Evolutionary conservation across 768 basidiomycete species (phyloP).

Genomic region (Holtermannia corniformis): DNA sequence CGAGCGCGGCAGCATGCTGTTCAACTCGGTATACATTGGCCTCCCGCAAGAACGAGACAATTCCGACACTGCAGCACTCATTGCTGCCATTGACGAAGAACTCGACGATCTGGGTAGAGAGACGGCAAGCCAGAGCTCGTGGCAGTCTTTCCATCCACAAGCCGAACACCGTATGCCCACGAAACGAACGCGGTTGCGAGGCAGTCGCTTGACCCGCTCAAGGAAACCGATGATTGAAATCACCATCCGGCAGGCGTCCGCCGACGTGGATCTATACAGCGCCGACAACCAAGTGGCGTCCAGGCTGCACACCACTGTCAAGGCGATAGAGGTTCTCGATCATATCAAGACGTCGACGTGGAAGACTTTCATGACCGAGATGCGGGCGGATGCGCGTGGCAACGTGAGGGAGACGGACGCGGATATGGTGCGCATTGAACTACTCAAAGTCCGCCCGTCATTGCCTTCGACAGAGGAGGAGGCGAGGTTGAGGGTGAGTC

Average conservation of each 20-base stretch:
- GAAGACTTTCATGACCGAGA: constrained; percentile 87
- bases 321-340: constrained; percentile 79
- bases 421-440: constrained; percentile 82
- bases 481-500: constrained; percentile 62
- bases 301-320: constrained; percentile 57
- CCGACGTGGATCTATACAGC: constrained; percentile 48
- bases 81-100: constrained; percentile 89
- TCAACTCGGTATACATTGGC: constrained; percentile 91
- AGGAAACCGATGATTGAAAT: constrained; percentile 77
- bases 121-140: constrained; percentile 69
- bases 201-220: constrained; percentile 43
- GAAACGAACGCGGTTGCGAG: constrained; percentile 16
- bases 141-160: constrained; percentile 65
- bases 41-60: constrained; percentile 67
- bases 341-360: constrained; percentile 98
- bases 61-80: constrained; percentile 62
- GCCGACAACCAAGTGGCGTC: constrained; percentile 51
- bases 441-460: constrained; percentile 64
- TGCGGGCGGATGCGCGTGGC: constrained; percentile 74
- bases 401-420: constrained; percentile 84
- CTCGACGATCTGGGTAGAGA: constrained; percentile 57
- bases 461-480: constrained; percentile 60
- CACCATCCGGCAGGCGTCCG: constrained; percentile 54
- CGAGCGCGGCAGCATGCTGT: constrained; percentile 58
- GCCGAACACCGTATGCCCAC: constrained; percentile 21